Conservation (phyloP, 2,329 filamentous ascomycete genomes). For the Lachnellula suecica region DNA sequence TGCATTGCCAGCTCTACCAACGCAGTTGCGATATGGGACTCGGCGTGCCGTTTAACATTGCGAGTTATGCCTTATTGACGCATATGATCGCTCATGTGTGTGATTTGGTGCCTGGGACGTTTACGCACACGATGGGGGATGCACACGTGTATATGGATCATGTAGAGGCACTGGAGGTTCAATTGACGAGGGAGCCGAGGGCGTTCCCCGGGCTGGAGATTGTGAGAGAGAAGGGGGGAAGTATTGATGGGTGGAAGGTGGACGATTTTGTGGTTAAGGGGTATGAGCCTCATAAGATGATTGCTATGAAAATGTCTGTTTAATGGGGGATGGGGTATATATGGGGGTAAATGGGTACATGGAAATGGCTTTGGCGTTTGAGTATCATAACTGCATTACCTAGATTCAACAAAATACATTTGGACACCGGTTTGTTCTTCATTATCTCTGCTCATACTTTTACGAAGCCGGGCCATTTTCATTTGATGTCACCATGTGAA, state of each 20-base stretch:
- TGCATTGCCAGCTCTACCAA: slow-evolving; percentile 92
- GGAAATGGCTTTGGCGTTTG: neutral
- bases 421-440: neutral
- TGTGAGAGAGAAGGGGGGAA: slow-evolving; percentile 62
- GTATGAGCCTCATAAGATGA: slow-evolving; percentile 87
- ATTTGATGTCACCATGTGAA: too few relatives aligned
- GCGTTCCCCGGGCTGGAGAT: slow-evolving; percentile 81
- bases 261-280: slow-evolving; percentile 87
- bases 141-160: slow-evolving; percentile 97
- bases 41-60: slow-evolving; percentile 95
- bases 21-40: slow-evolving; percentile 95
- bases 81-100: slow-evolving; percentile 93
- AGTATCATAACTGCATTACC: neutral
- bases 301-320: slow-evolving; percentile 99
- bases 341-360: neutral
- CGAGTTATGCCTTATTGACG: slow-evolving; percentile 87
- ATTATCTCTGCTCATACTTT: too few relatives aligned
- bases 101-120: slow-evolving; percentile 77
- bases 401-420: neutral
- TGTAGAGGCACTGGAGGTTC: slow-evolving; percentile 78
- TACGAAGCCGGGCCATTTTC: too few relatives aligned
- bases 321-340: slow-evolving; percentile 19
- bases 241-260: slow-evolving; percentile 85
- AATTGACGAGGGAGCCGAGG: slow-evolving; percentile 77
- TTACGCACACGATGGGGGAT: slow-evolving; percentile 97